Conservation (phyloP, 1,139 yeast genomes). For the Pneumocystis carinii region DNA sequence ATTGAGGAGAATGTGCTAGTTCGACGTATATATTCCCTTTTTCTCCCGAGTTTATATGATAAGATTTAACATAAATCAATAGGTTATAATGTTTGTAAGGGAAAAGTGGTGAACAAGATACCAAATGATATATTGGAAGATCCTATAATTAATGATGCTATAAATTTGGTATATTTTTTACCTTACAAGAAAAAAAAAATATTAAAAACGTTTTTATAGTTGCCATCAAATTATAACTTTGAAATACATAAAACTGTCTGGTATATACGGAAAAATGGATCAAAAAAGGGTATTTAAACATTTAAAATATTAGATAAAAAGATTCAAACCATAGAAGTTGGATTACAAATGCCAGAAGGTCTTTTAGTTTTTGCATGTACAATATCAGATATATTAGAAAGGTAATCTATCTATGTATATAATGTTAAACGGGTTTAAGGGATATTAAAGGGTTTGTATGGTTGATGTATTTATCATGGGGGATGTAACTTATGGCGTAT, state of each 20-base stretch:
- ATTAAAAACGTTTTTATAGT: slow-evolving; percentile 11
- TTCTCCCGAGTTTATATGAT: not conserved
- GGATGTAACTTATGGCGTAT: slow-evolving; percentile 77
- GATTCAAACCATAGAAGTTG: slow-evolving; percentile 35
- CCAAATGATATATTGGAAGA: slow-evolving; percentile 75
- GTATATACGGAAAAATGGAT: slow-evolving; percentile 63
- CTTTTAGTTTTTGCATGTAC: slow-evolving; percentile 71
- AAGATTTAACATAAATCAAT: not conserved
- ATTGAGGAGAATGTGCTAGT: not conserved
- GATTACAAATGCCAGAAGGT: slow-evolving; percentile 97
- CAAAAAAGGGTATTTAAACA: slow-evolving; percentile 31
- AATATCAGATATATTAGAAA: slow-evolving; percentile 78
- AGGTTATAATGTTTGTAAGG: not conserved
- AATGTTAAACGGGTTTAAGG: not conserved
- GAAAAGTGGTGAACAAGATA: slow-evolving; percentile 68
- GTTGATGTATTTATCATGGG: slow-evolving; percentile 95
- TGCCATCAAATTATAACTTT: slow-evolving; percentile 86
- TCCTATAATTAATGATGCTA: slow-evolving; percentile 64
- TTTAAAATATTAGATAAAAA: not conserved
- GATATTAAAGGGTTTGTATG: slow-evolving; percentile 34
- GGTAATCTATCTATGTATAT: slow-evolving; percentile 26
- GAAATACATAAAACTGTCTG: slow-evolving; percentile 92
- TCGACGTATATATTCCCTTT: not conserved
- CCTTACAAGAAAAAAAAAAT: not conserved
- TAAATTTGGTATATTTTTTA: slow-evolving; percentile 29